Conservation (phyloP, 352 stramenopile genomes). For the Globisporangium ultimum region DNA sequence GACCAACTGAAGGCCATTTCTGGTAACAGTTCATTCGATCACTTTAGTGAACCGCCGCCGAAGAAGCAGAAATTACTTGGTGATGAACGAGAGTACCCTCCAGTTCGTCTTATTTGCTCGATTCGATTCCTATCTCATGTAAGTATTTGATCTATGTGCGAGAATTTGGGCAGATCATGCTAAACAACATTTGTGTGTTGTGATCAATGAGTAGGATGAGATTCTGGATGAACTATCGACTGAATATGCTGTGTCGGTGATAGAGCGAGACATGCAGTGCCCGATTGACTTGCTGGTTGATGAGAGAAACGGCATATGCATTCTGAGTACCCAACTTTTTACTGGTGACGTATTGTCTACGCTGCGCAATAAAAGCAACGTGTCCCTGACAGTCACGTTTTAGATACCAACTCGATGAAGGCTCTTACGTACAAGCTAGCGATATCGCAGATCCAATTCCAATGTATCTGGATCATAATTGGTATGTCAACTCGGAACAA, state of each 20-base stretch:
- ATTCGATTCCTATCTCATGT: constrained; percentile 7
- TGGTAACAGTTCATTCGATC: neutral
- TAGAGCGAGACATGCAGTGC: constrained; percentile 53
- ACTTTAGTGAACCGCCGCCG: constrained; percentile 12
- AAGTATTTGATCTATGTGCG: neutral
- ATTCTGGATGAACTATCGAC: constrained; percentile 61
- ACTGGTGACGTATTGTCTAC: constrained; percentile 21
- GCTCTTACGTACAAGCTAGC: constrained; percentile 59
- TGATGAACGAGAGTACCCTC: constrained; percentile 7
- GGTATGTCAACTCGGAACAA: constrained; percentile 20
- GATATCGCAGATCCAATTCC: constrained; percentile 47
- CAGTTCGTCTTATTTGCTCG: constrained; percentile 16
- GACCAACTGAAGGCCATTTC: neutral
- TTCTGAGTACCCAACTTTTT: constrained; percentile 34
- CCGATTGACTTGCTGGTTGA: constrained; percentile 66
- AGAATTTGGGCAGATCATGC: neutral
- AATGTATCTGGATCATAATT: constrained; percentile 63
- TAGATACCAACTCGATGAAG: constrained; percentile 28
- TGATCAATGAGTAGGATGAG: constrained; percentile 32
- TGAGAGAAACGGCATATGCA: constrained; percentile 55
- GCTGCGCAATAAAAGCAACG: neutral
- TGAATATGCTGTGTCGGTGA: constrained; percentile 46
- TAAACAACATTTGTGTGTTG: neutral
- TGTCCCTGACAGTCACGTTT: neutral
- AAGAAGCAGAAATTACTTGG: constrained; percentile 21